Evolutionary conservation across 2,329 filamentous ascomycete species (phyloP).

Genomic region (Penicillium concentricum): DNA sequence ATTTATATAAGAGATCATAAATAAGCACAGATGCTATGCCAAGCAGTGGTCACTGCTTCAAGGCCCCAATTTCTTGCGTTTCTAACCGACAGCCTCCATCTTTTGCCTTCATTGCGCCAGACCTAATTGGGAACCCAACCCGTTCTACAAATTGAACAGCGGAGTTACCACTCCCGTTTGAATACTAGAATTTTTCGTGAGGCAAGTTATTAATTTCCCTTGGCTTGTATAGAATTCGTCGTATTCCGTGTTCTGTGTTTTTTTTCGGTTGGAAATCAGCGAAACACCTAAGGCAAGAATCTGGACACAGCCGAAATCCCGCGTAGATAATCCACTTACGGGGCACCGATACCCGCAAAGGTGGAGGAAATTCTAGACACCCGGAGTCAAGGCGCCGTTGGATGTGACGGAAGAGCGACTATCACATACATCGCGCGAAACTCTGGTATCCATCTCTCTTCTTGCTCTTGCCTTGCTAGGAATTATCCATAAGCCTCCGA

Average conservation of each 20-base stretch:
- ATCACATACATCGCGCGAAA: not conserved
- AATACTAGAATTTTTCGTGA: not conserved
- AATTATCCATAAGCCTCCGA: too few relatives aligned
- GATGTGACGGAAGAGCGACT: not conserved
- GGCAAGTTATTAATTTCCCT: not conserved
- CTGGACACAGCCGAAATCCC: not conserved
- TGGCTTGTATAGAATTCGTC: not conserved
- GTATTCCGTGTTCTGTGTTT: not conserved
- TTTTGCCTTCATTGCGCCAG: not conserved
- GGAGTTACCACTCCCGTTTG: not conserved
- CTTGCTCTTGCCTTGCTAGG: not conserved
- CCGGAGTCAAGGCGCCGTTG: not conserved
- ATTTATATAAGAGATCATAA: not conserved
- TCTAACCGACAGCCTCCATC: not conserved
- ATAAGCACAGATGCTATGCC: not conserved
- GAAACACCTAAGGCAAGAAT: not conserved
- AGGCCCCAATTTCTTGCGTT: not conserved
- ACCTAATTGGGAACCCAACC: not conserved
- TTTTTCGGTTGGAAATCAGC: not conserved
- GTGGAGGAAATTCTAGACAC: not conserved
- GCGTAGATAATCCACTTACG: not conserved
- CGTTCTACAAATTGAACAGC: not conserved
- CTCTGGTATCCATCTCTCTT: not conserved
- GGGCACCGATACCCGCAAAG: not conserved
- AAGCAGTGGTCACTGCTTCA: not conserved